Conservation (phyloP, 192 early-diverging fungal species). For the Lunasporangiospora selenospora region DNA sequence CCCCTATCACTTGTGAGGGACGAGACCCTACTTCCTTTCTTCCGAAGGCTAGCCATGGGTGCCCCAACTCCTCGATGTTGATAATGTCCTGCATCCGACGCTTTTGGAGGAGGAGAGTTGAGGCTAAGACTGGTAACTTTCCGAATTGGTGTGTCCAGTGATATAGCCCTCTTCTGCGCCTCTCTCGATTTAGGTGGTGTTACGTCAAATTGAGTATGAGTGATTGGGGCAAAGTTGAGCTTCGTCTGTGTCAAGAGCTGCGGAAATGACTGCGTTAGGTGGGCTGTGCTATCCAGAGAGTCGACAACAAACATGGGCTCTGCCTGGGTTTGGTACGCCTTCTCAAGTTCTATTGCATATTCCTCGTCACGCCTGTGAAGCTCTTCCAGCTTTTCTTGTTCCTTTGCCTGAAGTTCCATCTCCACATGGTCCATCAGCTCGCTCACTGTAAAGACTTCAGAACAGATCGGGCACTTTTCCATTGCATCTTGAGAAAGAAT, state of each 20-base stretch:
- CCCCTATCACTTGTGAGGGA: too few species aligned
- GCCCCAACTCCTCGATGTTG: too few species aligned
- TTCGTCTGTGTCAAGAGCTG: background rate
- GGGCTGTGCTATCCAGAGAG: too few species aligned
- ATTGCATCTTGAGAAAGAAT: conserved; percentile 5
- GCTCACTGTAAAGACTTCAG: conserved; percentile 5
- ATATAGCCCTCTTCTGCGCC: background rate
- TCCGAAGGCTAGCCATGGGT: too few species aligned
- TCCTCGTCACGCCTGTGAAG: conserved; percentile 21
- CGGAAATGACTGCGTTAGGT: too few species aligned
- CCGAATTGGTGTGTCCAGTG: conserved; percentile 36
- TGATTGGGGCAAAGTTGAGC: background rate
- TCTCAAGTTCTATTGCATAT: conserved; percentile 6
- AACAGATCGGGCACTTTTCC: conserved; percentile 24
- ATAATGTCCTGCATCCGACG: background rate
- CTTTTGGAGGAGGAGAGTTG: conserved; percentile 3
- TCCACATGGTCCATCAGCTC: conserved; percentile 33
- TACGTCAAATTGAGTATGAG: too few species aligned
- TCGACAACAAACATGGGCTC: too few species aligned
- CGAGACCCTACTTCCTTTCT: too few species aligned
- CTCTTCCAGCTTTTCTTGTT: conserved; percentile 16
- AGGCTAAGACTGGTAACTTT: conserved; percentile 22
- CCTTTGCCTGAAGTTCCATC: conserved; percentile 14
- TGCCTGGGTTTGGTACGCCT: conserved; percentile 11
- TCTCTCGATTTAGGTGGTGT: background rate